These are phyloP conservation scores for Pholiota microspora DNA, from an alignment of 768 basidiomycete species.

Conservation along the genomic window DNA sequence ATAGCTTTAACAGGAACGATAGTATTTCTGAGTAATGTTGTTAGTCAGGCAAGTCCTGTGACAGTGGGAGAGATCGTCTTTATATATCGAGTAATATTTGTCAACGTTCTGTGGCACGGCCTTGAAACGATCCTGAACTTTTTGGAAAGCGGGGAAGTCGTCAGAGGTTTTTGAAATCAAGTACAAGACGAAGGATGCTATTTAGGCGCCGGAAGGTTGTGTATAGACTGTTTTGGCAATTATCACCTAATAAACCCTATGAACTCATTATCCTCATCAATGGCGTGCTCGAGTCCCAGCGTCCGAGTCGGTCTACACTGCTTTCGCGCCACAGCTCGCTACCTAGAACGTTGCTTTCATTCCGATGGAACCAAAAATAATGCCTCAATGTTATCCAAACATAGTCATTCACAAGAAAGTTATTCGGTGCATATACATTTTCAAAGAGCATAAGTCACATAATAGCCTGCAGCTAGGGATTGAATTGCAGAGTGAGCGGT, in stretches of 20 bases:
- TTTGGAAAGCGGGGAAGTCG: not conserved
- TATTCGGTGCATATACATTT: not conserved
- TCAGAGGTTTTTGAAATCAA: not conserved
- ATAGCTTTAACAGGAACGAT: no score
- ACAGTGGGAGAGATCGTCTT: not conserved
- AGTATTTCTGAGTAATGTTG: not conserved
- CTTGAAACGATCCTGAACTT: not conserved
- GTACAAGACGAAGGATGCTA: not conserved
- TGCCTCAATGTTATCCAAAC: not conserved
- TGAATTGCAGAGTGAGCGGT: not conserved
- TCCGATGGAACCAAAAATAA: not conserved
- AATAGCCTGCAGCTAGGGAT: not conserved
- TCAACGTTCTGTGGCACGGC: not conserved
- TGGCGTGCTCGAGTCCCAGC: conserved; percentile 5
- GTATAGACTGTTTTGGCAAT: not conserved
- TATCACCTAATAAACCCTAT: conserved; percentile 3
- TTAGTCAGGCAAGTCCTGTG: not conserved
- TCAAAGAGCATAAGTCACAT: not conserved
- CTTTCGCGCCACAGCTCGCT: not conserved
- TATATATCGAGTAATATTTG: not conserved
- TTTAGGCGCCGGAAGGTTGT: not conserved
- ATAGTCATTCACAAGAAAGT: not conserved
- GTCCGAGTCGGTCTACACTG: not conserved
- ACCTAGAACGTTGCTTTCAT: no score
- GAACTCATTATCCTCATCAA: conserved; percentile 6